phyloP scores from a whole-genome alignment of 2,329 filamentous ascomycete species.

The Fusarium chuoi region DNA sequence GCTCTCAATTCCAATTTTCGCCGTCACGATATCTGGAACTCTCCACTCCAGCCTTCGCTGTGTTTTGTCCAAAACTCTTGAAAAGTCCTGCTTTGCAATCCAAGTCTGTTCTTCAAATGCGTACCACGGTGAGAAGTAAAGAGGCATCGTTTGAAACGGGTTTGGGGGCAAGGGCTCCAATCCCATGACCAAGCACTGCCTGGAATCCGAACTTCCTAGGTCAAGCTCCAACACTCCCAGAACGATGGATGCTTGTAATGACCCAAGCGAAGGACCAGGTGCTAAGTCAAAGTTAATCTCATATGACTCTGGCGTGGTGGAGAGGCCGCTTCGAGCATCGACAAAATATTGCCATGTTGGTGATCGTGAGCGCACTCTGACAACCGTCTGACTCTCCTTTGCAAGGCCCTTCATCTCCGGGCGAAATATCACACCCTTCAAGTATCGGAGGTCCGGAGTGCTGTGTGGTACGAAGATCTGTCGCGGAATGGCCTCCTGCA shows the following conservation, averaged over 20 bases:
- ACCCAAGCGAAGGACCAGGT: constrained; percentile 33
- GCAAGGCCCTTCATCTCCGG: constrained; percentile 27
- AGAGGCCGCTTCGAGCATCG: constrained; percentile 15
- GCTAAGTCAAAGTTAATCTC: constrained; percentile 43
- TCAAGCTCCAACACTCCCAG: constrained; percentile 41
- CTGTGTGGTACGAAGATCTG: constrained; percentile 42
- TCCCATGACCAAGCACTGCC: constrained; percentile 38
- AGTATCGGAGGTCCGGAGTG: constrained; percentile 24
- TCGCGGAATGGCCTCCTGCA: constrained; percentile 30
- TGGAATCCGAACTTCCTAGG: constrained; percentile 18
- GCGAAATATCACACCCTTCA: constrained; percentile 43
- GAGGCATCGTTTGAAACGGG: constrained; percentile 41
- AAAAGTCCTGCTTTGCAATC: constrained; percentile 29
- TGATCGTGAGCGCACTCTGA: constrained; percentile 42
- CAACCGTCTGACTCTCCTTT: not conserved
- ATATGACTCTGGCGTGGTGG: constrained; percentile 30
- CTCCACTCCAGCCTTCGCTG: constrained; percentile 24
- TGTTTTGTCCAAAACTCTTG: constrained; percentile 29
- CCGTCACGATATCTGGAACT: constrained; percentile 19
- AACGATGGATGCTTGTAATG: constrained; percentile 31
- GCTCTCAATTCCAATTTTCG: constrained; percentile 37
- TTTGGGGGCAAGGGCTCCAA: constrained; percentile 42
- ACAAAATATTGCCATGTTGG: constrained; percentile 43
- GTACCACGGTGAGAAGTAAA: constrained; percentile 45
- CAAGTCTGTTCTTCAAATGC: constrained; percentile 40